Evolutionary conservation across 805 yeast species (phyloP).

Genomic region (Candida krabiensis): DNA sequence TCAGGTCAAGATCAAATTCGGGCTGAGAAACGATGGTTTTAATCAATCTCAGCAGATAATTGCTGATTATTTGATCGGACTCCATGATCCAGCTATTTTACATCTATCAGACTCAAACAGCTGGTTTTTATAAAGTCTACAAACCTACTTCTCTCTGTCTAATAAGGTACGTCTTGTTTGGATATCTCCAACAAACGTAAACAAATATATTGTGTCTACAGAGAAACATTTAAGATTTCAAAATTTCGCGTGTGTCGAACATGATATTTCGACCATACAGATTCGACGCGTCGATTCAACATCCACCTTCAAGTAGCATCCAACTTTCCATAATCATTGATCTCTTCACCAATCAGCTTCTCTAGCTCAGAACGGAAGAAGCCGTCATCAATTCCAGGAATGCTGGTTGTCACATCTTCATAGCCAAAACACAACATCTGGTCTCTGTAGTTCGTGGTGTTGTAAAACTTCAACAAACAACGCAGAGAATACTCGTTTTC

Average conservation of each 20-base stretch:
- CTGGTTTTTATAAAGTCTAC: too few relatives aligned
- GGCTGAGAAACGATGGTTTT: conserved; percentile 14
- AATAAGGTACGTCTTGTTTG: too few relatives aligned
- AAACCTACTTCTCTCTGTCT: too few relatives aligned
- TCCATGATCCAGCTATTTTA: conserved; percentile 13
- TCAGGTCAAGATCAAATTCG: conserved; percentile 14
- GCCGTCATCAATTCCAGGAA: conserved; percentile 27
- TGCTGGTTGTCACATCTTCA: conserved; percentile 30
- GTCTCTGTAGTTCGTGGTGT: conserved; percentile 53
- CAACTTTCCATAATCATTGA: conserved; percentile 4
- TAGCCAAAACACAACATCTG: conserved; percentile 62
- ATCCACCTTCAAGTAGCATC: neutral
- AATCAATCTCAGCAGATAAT: conserved; percentile 21
- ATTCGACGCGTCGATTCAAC: neutral
- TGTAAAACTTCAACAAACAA: conserved; percentile 75
- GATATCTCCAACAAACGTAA: neutral
- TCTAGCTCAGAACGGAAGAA: conserved; percentile 44
- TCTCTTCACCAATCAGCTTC: conserved; percentile 12
- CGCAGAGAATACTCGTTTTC: conserved; percentile 86
- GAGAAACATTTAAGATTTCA: too few relatives aligned
- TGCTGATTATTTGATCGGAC: conserved; percentile 22
- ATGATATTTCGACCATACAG: neutral
- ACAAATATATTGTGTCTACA: too few relatives aligned
- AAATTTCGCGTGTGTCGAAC: too few relatives aligned
- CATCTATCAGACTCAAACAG: too few relatives aligned